A percentile compares a stretch with the other conserved stretches of the same genome.
These are phyloP conservation scores for Clohesyomyces aquaticus DNA, from an alignment of 495 filamentous ascomycete species.

Conservation along the genomic window DNA sequence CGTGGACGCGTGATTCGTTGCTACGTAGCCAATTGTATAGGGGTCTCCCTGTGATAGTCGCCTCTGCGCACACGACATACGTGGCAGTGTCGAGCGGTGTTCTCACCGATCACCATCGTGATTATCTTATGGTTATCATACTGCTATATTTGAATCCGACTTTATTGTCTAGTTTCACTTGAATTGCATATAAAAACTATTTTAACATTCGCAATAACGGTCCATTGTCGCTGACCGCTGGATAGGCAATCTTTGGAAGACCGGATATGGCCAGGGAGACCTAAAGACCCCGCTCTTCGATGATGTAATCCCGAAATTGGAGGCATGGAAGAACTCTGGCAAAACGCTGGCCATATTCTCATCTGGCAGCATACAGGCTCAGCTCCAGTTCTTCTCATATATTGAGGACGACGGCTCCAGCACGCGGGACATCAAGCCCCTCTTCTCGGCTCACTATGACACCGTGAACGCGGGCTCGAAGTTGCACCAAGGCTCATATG, in stretches of 20 bases:
- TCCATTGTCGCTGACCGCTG: slow-evolving; percentile 22
- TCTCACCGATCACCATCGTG: too few species aligned
- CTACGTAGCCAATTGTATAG: slow-evolving; percentile 10
- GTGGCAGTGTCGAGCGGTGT: slow-evolving; percentile 4
- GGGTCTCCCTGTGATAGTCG: slow-evolving; percentile 26
- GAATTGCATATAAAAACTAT: slow-evolving; percentile 1
- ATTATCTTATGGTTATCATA: too few species aligned
- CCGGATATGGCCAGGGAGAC: slow-evolving; percentile 63
- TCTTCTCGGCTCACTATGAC: slow-evolving; percentile 65
- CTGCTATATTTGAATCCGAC: slow-evolving; percentile 22
- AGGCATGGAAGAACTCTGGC: slow-evolving; percentile 54
- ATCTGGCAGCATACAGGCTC: slow-evolving; percentile 69
- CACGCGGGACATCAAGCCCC: slow-evolving; percentile 55
- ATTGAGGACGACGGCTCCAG: slow-evolving; percentile 60
- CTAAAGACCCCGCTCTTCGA: slow-evolving; percentile 68
- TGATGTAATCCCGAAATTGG: slow-evolving; percentile 63
- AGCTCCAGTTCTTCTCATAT: slow-evolving; percentile 70
- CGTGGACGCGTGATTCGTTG: not conserved
- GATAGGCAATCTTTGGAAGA: slow-evolving; percentile 67
- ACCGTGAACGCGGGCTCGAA: slow-evolving; percentile 76
- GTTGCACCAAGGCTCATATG: slow-evolving; percentile 62
- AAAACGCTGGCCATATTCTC: slow-evolving; percentile 69
- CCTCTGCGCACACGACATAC: slow-evolving; percentile 17
- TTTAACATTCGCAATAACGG: slow-evolving; percentile 12
- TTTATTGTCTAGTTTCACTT: slow-evolving; percentile 14